Base-by-base conservation (phyloP, 176 grass and related monocot genomes). In the Bromus sterilis region DNA sequence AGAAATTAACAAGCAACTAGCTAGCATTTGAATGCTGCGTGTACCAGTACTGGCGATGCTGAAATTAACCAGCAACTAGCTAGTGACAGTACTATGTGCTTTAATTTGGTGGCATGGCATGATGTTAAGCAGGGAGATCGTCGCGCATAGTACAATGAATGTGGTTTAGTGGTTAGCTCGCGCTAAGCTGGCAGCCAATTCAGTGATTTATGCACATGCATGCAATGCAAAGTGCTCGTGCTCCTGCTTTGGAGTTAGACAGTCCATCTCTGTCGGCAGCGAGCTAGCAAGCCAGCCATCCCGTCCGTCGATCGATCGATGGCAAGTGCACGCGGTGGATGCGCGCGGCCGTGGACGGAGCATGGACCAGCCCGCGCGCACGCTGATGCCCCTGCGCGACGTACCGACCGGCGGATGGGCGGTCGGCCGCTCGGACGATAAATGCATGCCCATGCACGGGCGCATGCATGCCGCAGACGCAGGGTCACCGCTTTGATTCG, bases 251-350 rank as follows among this genome's bases (percentile, higher is more conserved):
- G 18, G 53, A 59, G 74, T 63, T 63, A 44, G 76, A 41, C 59
- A 62, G 57, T 56, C 76, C 76, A 42, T 78, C 36, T 62, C 75
- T 61, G 75, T 78, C 75, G 25, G 36, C 56, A 43, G 32, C n/a
- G 8, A 44, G 46, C 40, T 71, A 33, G 59, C 61, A 2, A 44
- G 24, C 68, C 2, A 11, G 55, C 55, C 23, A 56, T 56, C 9
- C 21, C 55, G n/a, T 2, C 56, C 75, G 37, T 43, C 56, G 18
- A 68, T 36, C 36, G 56, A 25, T 16, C n/a, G 14, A 2, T 39
- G 3, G 34, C 64, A 20, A 41, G 35, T 36, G 20, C 26, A 21
- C 32, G 30, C 60, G 14, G 9, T 6, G 7, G 53, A 56, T 56
- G n/a, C 12, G 59, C 13, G 18, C 55, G n/a, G 33, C 65, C 48